Base-by-base conservation (phyloP, 75 land plant genomes). In the Pinus albicaulis region DNA sequence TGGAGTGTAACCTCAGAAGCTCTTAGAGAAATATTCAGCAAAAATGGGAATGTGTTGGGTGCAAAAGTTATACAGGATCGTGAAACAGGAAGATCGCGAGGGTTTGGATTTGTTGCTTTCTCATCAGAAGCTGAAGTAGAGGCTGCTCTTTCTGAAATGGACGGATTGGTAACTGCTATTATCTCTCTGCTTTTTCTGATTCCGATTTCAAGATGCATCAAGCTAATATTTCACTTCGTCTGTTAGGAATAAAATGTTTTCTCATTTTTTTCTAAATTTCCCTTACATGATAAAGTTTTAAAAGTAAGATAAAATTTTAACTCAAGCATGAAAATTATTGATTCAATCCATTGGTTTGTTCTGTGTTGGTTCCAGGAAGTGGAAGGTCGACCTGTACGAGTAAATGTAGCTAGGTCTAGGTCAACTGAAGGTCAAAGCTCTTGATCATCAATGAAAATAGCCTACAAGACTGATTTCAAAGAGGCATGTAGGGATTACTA, bases 41-140 rank as follows among this genome's bases (percentile, higher is more conserved):
- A 58, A n/a, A 86, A 85, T 52, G 83, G 86, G 1, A 97, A 94
- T 31, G 60, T 95, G 3, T 63, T 97, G 74, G 93, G 92, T 55
- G 98, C 93, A 36, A 90, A 81, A 77, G 83, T 97, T 72, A 61
- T 97, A 63, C 89, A 84, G 58, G 95, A 95, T 0, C 76, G 88
- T 48, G 84, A 83, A 13, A 44, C 93, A 4, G 98, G 99, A 20
- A 84, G 83, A 70, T 95, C 98, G 24, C 80, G 91, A 26, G 99
- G 98, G 4, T 97, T 86, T 77, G 99, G 99, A 8, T 97, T 97
- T 58, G 87, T 95, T 15, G 76, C 95, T 1, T 91, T 91, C 71
- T 65, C 78, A 20, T 86, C 93, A 38, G 76, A 84, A 19, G 82
- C 84, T 55, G 93, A 87, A 6, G 90, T 79, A 17, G 71, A 88